These are phyloP conservation scores for Nicotiana undulata DNA, from an alignment of 257 asterid species.

Conservation along the genomic window DNA sequence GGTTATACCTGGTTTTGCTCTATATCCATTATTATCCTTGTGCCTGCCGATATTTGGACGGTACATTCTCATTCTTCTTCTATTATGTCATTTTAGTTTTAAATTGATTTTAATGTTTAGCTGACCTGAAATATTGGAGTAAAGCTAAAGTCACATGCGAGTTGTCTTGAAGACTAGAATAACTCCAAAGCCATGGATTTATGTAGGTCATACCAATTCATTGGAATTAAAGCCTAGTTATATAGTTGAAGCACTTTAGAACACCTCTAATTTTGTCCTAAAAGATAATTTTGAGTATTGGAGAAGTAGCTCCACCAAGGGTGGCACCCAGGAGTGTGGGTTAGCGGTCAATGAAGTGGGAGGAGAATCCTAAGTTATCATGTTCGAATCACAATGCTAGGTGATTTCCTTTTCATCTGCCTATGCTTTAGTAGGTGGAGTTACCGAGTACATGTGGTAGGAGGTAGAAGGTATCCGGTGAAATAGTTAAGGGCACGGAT, in stretches of 20 bases:
- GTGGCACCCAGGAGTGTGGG: too few species aligned
- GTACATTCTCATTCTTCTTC: slow-evolving; percentile 25
- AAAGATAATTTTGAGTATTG: neutral
- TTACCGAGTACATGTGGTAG: too few species aligned
- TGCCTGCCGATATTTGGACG: slow-evolving; percentile 99
- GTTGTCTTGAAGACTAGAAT: neutral
- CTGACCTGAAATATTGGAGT: neutral
- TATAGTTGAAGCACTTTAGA: neutral
- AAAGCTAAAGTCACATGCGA: neutral
- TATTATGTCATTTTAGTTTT: neutral
- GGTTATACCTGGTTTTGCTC: slow-evolving; percentile 99
- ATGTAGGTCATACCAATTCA: neutral
- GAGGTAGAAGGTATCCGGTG: too few species aligned
- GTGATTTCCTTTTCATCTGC: too few species aligned
- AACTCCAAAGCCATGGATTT: neutral
- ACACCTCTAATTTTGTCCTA: neutral
- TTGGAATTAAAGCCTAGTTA: neutral
- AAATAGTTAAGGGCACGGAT: too few species aligned
- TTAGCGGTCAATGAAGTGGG: too few species aligned
- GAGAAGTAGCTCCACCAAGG: neutral
- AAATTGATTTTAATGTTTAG: neutral
- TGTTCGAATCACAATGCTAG: too few species aligned
- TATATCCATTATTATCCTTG: slow-evolving; percentile 90
- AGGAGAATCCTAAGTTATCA: too few species aligned
- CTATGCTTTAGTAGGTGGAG: too few species aligned